phyloP scores from a whole-genome alignment of 495 filamentous ascomycete genomes.

The Durotheca rogersii region DNA sequence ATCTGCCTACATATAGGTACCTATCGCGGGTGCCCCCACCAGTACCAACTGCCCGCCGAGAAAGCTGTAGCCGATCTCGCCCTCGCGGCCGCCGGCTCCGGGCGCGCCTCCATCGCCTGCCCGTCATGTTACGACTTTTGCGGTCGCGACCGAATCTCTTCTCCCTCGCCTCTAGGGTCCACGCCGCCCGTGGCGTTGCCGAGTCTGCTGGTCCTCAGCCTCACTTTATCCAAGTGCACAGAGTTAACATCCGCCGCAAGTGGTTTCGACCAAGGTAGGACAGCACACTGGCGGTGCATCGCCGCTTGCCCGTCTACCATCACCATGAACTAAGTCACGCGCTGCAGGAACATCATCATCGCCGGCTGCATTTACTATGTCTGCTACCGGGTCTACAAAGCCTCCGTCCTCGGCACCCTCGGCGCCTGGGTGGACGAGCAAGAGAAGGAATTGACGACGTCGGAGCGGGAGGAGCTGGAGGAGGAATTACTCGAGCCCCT shows the following conservation, averaged over 20 bases:
- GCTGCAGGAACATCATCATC: constrained; percentile 30
- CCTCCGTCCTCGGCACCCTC: constrained; percentile 34
- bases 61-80: background rate
- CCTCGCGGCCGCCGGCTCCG: constrained; percentile 37
- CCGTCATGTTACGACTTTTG: constrained; percentile 41
- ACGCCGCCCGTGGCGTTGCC: constrained; percentile 6
- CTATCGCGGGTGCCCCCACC: too few species aligned
- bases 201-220: constrained; percentile 1
- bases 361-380: constrained; percentile 42
- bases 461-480: constrained; percentile 36
- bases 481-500: constrained; percentile 39
- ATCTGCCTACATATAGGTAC: too few species aligned
- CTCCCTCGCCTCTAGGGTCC: constrained; percentile 14
- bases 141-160: constrained; percentile 29
- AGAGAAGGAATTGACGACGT: constrained; percentile 15
- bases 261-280: constrained; percentile 31
- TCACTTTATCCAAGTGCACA: constrained; percentile 30
- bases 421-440: constrained; percentile 21
- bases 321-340: constrained; percentile 4
- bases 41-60: too few species aligned
- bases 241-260: constrained; percentile 34
- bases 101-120: constrained; percentile 36
- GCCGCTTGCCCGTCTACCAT: background rate
- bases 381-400: constrained; percentile 41
- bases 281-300: background rate